Conservation (phyloP, 768 basidiomycete species). For the Leccinum boreale region DNA sequence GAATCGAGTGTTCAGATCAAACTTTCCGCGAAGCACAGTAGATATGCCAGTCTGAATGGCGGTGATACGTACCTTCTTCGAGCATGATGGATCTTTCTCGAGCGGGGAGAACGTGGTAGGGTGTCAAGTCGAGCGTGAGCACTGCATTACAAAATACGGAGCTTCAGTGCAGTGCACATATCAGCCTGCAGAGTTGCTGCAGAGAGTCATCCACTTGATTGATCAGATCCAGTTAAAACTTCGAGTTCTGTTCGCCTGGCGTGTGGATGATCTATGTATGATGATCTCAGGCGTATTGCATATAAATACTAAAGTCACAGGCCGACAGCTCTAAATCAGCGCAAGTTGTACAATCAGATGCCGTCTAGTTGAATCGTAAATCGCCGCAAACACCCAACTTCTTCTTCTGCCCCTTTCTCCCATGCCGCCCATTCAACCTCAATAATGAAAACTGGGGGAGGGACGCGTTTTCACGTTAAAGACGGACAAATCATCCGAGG, state of each 20-base stretch:
- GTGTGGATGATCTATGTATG: neutral
- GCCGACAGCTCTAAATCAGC: neutral
- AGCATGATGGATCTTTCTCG: no score
- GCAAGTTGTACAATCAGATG: neutral
- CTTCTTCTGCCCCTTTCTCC: neutral
- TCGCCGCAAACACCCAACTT: neutral
- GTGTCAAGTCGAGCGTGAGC: no score
- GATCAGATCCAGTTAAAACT: neutral
- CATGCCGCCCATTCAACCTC: neutral
- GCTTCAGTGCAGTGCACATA: no score
- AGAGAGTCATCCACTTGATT: no score
- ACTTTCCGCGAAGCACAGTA: no score
- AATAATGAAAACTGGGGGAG: neutral
- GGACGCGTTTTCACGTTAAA: neutral
- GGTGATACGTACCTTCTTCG: no score
- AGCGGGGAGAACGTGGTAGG: no score
- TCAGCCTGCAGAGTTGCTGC: no score
- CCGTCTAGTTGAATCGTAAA: neutral
- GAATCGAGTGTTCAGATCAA: no score
- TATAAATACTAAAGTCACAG: neutral
- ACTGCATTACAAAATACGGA: no score
- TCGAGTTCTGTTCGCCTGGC: neutral
- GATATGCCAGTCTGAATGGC: no score
- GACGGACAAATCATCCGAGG: no score
- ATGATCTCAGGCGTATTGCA: neutral